Percentiles rank a stretch among this genome's conserved stretches.
Conservation (phyloP, 306 rosid species). For the Urtica urens region DNA sequence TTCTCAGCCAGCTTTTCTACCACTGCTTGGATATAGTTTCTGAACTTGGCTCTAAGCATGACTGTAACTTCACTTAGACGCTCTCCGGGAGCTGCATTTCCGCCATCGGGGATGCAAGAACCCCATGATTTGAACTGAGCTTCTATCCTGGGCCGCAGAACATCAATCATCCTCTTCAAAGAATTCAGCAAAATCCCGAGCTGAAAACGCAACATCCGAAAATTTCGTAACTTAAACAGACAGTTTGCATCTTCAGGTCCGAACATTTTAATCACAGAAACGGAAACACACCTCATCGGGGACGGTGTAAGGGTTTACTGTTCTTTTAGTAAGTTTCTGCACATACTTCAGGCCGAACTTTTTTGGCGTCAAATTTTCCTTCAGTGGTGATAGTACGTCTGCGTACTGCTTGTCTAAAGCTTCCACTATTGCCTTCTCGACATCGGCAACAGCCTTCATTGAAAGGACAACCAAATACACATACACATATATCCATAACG, state of each 20-base stretch:
- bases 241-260: background rate
- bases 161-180: constrained; percentile 83
- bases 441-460: constrained; percentile 70
- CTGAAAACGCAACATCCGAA: constrained; percentile 41
- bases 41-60: constrained; percentile 90
- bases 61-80: constrained; percentile 96
- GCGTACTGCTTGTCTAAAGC: constrained; percentile 94
- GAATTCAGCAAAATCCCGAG: constrained; percentile 80
- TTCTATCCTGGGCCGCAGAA: constrained; percentile 80
- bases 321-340: constrained; percentile 84
- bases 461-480: constrained; percentile 4
- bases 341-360: constrained; percentile 93
- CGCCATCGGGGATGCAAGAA: constrained; percentile 75
- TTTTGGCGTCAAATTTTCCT: constrained; percentile 79
- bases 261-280: background rate
- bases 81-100: constrained; percentile 81
- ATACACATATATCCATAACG: too few species aligned
- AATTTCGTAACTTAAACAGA: constrained; percentile 13
- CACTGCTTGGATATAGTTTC: constrained; percentile 75
- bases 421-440: constrained; percentile 81
- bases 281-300: constrained; percentile 67
- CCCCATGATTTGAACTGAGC: constrained; percentile 88
- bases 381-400: constrained; percentile 77
- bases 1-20: constrained; percentile 86
- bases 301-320: constrained; percentile 45